Conservation (phyloP, 345 rosid species). For the Brassica juncea region DNA sequence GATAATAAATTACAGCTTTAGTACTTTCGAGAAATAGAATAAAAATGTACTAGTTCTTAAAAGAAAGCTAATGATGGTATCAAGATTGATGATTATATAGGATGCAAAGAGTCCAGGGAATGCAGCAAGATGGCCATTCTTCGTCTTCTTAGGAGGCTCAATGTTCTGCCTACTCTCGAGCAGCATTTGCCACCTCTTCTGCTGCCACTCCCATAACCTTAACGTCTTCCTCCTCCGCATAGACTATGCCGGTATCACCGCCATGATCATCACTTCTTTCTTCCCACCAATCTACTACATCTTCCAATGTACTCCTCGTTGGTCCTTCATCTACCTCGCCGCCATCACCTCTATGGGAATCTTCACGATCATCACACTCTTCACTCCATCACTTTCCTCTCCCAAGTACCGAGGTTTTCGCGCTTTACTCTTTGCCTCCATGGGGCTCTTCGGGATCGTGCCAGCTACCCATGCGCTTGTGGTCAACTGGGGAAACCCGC, state of each 20-base stretch:
- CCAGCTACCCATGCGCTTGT: conserved; percentile 65
- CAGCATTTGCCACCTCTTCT: conserved; percentile 83
- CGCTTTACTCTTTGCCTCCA: conserved; percentile 67
- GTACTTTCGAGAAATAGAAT: not conserved
- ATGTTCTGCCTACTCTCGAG: conserved; percentile 86
- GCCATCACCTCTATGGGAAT: conserved; percentile 75
- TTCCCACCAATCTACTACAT: conserved; percentile 88
- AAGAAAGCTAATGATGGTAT: conserved; percentile 11
- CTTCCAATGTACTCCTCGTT: conserved; percentile 74
- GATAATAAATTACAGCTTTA: not conserved
- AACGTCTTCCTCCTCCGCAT: conserved; percentile 63
- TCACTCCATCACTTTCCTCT: conserved; percentile 64
- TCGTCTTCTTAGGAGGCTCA: conserved; percentile 72
- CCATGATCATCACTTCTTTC: conserved; percentile 92
- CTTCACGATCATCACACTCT: conserved; percentile 69
- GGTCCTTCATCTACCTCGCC: conserved; percentile 74
- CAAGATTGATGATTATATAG: conserved; percentile 42
- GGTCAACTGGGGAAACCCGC: conserved; percentile 78
- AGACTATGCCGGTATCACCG: conserved; percentile 72
- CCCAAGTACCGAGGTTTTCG: conserved; percentile 61
- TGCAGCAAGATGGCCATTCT: conserved; percentile 82
- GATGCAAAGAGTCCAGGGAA: conserved; percentile 44
- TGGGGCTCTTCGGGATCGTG: conserved; percentile 58
- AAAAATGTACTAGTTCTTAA: not conserved
- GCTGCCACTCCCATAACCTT: conserved; percentile 68